phyloP scores from a whole-genome alignment of 306 rosid species.

The Dicorynia guianensis region DNA sequence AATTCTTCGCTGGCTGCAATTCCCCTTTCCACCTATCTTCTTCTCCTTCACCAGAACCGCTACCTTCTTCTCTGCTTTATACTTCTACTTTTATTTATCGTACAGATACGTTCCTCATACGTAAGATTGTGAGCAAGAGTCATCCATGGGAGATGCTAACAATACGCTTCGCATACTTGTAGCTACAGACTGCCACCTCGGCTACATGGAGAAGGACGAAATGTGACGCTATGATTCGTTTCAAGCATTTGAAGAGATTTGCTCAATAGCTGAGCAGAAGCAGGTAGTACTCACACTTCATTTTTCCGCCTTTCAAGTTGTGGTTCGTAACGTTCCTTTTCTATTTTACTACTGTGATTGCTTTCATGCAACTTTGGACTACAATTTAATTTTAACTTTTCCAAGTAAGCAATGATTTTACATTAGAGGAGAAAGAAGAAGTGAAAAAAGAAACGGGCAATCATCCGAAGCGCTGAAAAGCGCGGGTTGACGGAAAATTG shows the following conservation, averaged over 20 bases:
- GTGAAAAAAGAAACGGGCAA: no score
- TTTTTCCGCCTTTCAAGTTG: neutral
- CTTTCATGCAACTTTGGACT: neutral
- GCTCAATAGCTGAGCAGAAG: constrained; percentile 80
- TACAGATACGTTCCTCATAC: neutral
- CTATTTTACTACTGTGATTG: neutral
- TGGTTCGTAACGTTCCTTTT: neutral
- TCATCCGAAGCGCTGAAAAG: no score
- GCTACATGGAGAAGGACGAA: constrained; percentile 98
- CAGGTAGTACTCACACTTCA: constrained; percentile 36
- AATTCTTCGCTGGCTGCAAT: neutral
- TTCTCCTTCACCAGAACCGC: neutral
- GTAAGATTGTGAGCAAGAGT: neutral
- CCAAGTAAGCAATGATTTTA: no score
- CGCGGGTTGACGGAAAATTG: neutral
- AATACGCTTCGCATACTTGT: constrained; percentile 81
- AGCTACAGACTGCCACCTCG: constrained; percentile 95
- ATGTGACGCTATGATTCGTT: constrained; percentile 92
- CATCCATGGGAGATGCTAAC: constrained; percentile 64
- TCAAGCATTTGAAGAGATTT: constrained; percentile 91
- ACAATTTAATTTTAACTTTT: no score
- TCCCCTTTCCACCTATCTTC: neutral
- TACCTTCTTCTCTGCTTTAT: neutral
- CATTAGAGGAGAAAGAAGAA: no score
- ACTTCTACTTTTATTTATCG: neutral